A percentile compares a stretch with the other conserved stretches of the same genome.
Conservation (phyloP, 1,284 basidiomycete species). For the Cutaneotrichosporon daszewskae region DNA sequence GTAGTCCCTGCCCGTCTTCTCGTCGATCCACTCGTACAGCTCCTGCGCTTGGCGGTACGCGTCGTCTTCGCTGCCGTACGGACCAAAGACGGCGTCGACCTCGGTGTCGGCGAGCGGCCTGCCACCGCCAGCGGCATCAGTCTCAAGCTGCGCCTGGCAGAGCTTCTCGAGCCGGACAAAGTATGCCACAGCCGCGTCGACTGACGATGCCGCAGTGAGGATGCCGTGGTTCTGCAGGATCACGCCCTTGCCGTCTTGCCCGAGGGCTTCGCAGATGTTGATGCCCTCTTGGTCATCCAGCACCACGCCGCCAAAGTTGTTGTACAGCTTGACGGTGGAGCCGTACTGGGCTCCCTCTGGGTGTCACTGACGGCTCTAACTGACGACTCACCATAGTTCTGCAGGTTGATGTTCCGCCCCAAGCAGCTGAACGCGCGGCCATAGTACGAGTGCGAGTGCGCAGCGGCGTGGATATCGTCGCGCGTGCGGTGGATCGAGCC, state of each 20-base stretch:
- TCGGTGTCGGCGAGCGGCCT: slow-evolving; percentile 52
- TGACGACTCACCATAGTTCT: slow-evolving; percentile 50
- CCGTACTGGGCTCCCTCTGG: slow-evolving; percentile 30
- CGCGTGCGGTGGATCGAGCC: slow-evolving; percentile 57
- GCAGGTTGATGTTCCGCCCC: slow-evolving; percentile 56
- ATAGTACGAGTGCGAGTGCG: slow-evolving; percentile 59
- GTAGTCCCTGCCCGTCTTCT: slow-evolving; percentile 13
- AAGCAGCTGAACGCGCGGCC: slow-evolving; percentile 61
- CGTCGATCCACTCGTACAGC: slow-evolving; percentile 19
- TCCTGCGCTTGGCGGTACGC: slow-evolving; percentile 15
- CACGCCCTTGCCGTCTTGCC: slow-evolving; percentile 36
- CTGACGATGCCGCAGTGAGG: slow-evolving; percentile 18
- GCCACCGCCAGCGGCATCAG: slow-evolving; percentile 41
- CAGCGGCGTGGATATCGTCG: slow-evolving; percentile 59
- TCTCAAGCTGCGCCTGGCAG: slow-evolving; percentile 43
- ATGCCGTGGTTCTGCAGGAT: slow-evolving; percentile 44
- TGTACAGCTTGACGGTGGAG: slow-evolving; percentile 34
- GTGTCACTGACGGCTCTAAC: neutral
- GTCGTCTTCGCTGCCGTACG: slow-evolving; percentile 51
- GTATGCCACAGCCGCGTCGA: slow-evolving; percentile 29
- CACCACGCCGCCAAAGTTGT: slow-evolving; percentile 46
- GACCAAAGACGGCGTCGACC: slow-evolving; percentile 54
- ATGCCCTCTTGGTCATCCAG: slow-evolving; percentile 44
- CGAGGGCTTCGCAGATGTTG: slow-evolving; percentile 44
- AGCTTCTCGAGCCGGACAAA: slow-evolving; percentile 40